These are phyloP conservation scores for Eucalyptus microcorys DNA, from an alignment of 345 rosid species.

Conservation along the genomic window DNA sequence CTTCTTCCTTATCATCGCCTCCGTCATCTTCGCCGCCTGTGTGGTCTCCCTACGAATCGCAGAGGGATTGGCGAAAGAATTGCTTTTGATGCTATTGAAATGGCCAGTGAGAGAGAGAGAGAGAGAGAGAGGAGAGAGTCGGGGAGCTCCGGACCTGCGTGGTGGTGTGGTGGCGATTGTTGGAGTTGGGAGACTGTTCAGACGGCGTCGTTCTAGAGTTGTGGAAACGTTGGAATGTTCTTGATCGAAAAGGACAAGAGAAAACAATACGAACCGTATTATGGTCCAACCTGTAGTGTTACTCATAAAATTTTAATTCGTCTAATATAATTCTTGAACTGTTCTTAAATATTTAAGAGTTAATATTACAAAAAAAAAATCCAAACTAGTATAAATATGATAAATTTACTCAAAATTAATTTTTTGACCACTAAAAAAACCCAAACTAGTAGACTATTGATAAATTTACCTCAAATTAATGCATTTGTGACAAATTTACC, in stretches of 20 bases:
- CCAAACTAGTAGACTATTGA: too few relatives aligned
- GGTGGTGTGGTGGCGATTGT: neutral
- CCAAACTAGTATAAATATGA: too few relatives aligned
- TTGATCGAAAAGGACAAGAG: neutral
- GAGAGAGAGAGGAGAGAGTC: neutral
- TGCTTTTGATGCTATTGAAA: neutral
- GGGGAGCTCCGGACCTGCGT: neutral
- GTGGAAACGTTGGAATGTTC: neutral
- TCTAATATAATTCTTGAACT: neutral
- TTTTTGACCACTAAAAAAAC: too few relatives aligned
- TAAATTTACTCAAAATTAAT: too few relatives aligned
- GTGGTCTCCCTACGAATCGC: neutral
- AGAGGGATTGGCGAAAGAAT: neutral
- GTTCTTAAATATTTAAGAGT: neutral
- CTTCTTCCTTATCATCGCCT: slow-evolving; percentile 87
- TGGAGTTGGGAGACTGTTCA: neutral
- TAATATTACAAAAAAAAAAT: neutral
- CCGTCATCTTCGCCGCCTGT: slow-evolving; percentile 53
- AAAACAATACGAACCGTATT: neutral
- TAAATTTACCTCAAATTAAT: too few relatives aligned
- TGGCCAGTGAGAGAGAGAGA: neutral
- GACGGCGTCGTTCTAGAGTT: neutral
- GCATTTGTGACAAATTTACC: too few relatives aligned
- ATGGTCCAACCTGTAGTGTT: neutral
- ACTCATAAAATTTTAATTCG: neutral